Evolutionary conservation across 176 grass and related monocot species (phyloP), one percentile per base, ranked within the genome.

Genomic region (Elaeis guineensis): DNA sequence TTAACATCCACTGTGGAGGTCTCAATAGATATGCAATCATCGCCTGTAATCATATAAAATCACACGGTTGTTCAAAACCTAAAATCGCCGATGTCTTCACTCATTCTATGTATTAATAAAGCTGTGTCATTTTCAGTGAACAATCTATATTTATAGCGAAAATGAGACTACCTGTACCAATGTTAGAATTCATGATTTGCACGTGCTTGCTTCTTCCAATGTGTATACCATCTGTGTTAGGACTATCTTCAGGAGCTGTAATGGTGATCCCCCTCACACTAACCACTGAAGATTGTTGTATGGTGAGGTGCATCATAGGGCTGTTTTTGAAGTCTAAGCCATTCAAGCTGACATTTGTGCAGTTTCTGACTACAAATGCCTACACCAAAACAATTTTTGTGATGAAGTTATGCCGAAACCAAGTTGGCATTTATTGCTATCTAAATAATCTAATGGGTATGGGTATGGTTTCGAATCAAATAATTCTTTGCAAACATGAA

Each of bases 11-110:
- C 11, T 4, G 58, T 12, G 12, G 12, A 25, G 4, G 17, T 62
- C 25, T 57, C 50, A 17, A 72, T 62, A 4, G 69, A 61, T 21
- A 72, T 17, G 5, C 58, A 72, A 50, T 72, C 69, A 62, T 72
- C 69, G 9, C 69, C 69, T 72, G 50, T 23, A 22, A 62, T 32
- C 30, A 32, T 32, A 8, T 32, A 32, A 32, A 7, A 9, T 7
- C 30, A 32, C 9, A 32, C 6, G 7, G 30, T 6, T 7, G 30
- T 8, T 32, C 5, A 6, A 32, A 32, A 32, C 30, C 6, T 32
- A 32, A 32, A 32, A 32, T 32, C 9, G 3, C 25, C 25, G 0
- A 28, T 28, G 25, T 28, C 9, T 32, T 32, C 29, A 32, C 7
- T 26, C 4, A 26, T 26, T 26, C 25, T 28, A 28, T 28, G 5